Conservation (phyloP, 768 basidiomycete species). For the Steccherinum ochraceum region DNA sequence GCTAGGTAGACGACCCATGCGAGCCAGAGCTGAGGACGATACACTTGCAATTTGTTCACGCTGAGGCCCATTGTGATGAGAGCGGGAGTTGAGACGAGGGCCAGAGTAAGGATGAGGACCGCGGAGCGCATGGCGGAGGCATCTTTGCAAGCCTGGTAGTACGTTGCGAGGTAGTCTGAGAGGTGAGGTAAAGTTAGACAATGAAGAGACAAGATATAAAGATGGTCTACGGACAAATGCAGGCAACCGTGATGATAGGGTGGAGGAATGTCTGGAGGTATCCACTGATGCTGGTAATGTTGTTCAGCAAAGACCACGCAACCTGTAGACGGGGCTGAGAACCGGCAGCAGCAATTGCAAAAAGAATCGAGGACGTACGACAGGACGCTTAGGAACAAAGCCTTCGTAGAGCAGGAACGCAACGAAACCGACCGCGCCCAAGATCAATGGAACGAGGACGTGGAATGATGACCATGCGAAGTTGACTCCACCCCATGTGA, state of each 20-base stretch:
- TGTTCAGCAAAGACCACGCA: neutral
- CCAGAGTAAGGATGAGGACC: neutral
- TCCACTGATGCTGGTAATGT: neutral
- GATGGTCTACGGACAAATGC: neutral
- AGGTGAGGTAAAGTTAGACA: neutral
- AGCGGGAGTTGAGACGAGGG: neutral
- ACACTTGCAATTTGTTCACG: neutral
- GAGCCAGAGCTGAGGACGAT: neutral
- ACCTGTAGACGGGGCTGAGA: neutral
- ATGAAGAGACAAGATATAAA: neutral
- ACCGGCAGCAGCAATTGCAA: neutral
- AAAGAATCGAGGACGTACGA: conserved; percentile 11
- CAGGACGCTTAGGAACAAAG: conserved; percentile 16
- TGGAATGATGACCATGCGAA: conserved; percentile 28
- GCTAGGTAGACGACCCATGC: neutral
- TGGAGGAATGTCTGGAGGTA: conserved; percentile 5
- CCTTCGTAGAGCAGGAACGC: conserved; percentile 28
- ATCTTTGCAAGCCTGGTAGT: conserved; percentile 5
- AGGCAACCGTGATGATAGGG: neutral
- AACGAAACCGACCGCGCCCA: conserved; percentile 27
- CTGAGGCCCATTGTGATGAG: neutral
- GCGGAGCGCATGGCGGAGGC: conserved; percentile 5
- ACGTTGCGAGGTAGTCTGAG: conserved; percentile 3
- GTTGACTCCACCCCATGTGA: conserved; percentile 29
- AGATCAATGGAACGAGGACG: conserved; percentile 29